Evolutionary conservation across 305 asterid genomes (phyloP), one percentile per base, ranked within the genome.

Genomic region (Fraxinus dipetala): DNA sequence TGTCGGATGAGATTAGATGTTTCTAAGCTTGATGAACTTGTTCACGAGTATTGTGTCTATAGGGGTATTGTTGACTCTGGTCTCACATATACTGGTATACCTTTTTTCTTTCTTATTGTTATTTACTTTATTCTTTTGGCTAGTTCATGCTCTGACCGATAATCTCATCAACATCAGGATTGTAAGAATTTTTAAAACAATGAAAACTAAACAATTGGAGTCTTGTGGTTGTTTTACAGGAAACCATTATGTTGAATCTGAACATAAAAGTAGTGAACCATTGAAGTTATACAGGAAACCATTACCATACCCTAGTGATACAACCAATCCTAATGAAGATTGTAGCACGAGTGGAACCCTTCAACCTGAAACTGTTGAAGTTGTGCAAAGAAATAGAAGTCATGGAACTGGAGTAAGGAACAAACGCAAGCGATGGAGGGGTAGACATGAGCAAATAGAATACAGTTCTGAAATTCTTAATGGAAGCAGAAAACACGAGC

Each of bases 341-440:
- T 94, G 98, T 83, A 91, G 98, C 86, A 96, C 98, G 78, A 96
- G 98, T 82, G 87, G 88, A 80, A 87, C 85, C 22, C 88, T 70
- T 80, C 91, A 90, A 65, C 85, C 83, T 79, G 86, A 84, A 65
- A 93, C 87, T 76, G 82, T 75, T 65, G 89, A 90, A 87, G 84
- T 81, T 80, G 87, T 83, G 82, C 93, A 85, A 83, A 90, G 93
- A 89, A 89, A 80, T 82, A 88, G 91, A 81, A 89, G 82, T 83
- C 87, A 85, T 56, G 92, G 87, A 80, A 81, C 81, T 89, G 92
- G 89, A 65, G 97, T 92, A 81, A 89, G 97, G 86, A 94, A 92
- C 85, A 96, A 94, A 82, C 98, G 97, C 63, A 96, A 94, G 85
- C 88, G 97, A 85, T 96, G 99, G 98, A 90, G 91, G 88, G 97